Conservation (phyloP, 257 asterid genomes). For the Thymus quinquecostatus region DNA sequence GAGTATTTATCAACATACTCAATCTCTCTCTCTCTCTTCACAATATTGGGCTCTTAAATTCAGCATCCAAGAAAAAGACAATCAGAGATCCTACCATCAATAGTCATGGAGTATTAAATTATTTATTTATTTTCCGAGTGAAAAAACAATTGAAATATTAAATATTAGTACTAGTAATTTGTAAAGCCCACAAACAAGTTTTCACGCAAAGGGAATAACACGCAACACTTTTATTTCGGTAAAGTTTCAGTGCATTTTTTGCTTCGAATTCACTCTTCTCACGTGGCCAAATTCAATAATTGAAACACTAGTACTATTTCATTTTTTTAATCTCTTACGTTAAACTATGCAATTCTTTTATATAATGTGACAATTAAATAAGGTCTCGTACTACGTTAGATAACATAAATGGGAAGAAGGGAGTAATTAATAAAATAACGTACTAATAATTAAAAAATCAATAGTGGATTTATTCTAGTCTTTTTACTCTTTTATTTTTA, state of each 20-base stretch:
- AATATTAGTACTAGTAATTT: too few species aligned
- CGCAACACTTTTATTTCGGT: slow-evolving; percentile 7
- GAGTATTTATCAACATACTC: too few species aligned
- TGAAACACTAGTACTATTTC: background rate
- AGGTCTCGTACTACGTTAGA: too few species aligned
- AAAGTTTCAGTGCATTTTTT: slow-evolving; percentile 12
- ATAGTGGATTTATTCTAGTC: background rate
- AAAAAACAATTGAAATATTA: too few species aligned
- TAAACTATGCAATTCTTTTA: background rate
- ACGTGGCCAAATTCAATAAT: slow-evolving; percentile 19
- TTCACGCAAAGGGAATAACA: slow-evolving; percentile 9
- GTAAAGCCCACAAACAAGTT: background rate
- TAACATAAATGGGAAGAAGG: too few species aligned
- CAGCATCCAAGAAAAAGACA: background rate
- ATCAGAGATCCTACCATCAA: background rate
- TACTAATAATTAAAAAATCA: too few species aligned
- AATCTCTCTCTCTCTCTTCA: too few species aligned
- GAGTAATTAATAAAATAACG: too few species aligned
- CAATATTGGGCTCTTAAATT: background rate
- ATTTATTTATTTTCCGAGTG: too few species aligned
- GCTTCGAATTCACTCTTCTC: slow-evolving; percentile 8
- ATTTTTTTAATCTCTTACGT: background rate
- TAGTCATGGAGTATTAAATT: too few species aligned
- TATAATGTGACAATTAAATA: too few species aligned
- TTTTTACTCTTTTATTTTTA: background rate